A percentile compares a stretch with the other conserved stretches of the same genome.
phyloP scores from a whole-genome alignment of 176 grass and related monocot species.

The Zea luxurians region DNA sequence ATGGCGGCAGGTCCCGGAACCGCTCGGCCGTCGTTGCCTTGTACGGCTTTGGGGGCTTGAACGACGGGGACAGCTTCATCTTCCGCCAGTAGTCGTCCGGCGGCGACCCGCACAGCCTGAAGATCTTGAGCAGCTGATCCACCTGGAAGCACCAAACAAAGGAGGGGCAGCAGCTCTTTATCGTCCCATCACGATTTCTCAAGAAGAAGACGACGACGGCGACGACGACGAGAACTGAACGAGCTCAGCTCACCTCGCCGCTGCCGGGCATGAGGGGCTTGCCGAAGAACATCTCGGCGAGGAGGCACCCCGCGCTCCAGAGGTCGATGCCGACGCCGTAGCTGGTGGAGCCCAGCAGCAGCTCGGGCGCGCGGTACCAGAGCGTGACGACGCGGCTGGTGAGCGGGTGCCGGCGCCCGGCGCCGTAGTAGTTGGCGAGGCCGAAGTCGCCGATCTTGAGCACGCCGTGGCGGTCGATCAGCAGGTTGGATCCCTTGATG shows the following conservation, averaged over 20 bases:
- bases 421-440: conserved; percentile 52
- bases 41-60: conserved; percentile 41
- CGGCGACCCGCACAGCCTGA: conserved; percentile 62
- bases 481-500: conserved; percentile 64
- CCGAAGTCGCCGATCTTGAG: conserved; percentile 62
- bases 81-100: conserved; percentile 64
- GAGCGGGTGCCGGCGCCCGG: conserved; percentile 37
- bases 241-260: conserved; percentile 14
- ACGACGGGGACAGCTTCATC: conserved; percentile 38
- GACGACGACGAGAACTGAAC: background rate
- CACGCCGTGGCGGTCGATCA: conserved; percentile 49
- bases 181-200: background rate
- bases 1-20: conserved; percentile 48
- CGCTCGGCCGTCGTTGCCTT: conserved; percentile 45
- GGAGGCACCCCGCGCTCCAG: conserved; percentile 58
- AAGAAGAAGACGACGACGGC: background rate
- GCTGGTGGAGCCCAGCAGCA: conserved; percentile 44
- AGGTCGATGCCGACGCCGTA: conserved; percentile 57
- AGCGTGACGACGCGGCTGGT: conserved; percentile 59
- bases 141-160: conserved; percentile 16
- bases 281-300: conserved; percentile 53
- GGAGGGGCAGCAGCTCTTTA: background rate
- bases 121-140: conserved; percentile 64
- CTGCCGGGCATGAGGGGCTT: conserved; percentile 42
- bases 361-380: conserved; percentile 54